phyloP scores from a whole-genome alignment of 139 green algal genomes.

The Picochlorum costavermella region DNA sequence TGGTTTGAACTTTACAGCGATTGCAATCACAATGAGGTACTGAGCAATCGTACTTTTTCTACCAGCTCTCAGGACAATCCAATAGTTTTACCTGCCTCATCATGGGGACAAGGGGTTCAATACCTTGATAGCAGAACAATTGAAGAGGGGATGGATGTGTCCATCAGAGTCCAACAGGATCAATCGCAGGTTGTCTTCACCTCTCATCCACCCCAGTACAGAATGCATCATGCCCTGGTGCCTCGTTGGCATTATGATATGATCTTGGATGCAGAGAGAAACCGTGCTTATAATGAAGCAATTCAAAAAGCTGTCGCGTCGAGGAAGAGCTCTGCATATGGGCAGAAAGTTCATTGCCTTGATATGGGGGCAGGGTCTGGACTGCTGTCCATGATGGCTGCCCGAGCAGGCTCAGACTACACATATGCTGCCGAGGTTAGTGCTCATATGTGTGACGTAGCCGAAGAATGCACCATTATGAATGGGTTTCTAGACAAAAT shows the following conservation, averaged over 20 bases:
- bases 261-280: conserved; percentile 59
- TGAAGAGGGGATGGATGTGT: conserved; percentile 1
- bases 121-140: conserved; percentile 33
- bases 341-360: conserved; percentile 28
- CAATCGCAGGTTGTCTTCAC: conserved; percentile 38
- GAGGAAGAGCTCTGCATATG: background rate
- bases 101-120: conserved; percentile 42
- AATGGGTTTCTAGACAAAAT: conserved; percentile 49
- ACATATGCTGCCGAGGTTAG: conserved; percentile 47
- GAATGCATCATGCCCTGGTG: conserved; percentile 47
- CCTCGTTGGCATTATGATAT: conserved; percentile 84
- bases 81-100: conserved; percentile 1
- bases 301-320: conserved; percentile 22
- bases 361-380: conserved; percentile 66
- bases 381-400: conserved; percentile 71
- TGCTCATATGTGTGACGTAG: conserved; percentile 58
- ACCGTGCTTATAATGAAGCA: conserved; percentile 55
- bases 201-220: conserved; percentile 13
- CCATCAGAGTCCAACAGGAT: conserved; percentile 40
- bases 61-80: background rate
- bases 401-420: conserved; percentile 39
- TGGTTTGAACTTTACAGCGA: conserved; percentile 50
- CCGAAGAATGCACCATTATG: conserved; percentile 47
- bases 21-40: background rate
- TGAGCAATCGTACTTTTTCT: background rate